Conservation (phyloP, 139 green algal species). For the Closterium sp. region DNA sequence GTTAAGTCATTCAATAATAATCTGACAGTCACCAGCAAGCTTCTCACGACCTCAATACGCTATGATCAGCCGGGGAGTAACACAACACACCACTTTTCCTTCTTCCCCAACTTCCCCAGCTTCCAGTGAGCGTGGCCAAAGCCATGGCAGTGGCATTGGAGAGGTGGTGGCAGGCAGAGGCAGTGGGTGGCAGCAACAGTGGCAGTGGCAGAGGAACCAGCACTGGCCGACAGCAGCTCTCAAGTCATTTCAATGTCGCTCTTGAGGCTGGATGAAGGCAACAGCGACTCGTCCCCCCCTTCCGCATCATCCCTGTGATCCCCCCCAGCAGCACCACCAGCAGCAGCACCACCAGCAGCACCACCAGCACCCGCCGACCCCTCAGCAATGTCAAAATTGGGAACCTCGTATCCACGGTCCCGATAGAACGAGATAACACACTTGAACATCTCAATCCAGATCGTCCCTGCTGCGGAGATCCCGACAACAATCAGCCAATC, state of each 20-base stretch:
- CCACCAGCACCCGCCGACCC: neutral
- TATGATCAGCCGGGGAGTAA: too few relatives aligned
- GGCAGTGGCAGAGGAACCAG: neutral
- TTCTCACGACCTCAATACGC: too few relatives aligned
- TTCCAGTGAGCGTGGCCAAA: too few relatives aligned
- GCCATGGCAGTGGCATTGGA: too few relatives aligned
- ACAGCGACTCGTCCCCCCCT: neutral
- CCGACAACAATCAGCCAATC: neutral
- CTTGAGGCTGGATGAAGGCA: neutral
- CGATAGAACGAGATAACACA: neutral
- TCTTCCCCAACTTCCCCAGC: too few relatives aligned
- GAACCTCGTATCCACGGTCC: neutral
- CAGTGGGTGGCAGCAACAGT: neutral
- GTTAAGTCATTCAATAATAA: too few relatives aligned
- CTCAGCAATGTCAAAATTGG: neutral
- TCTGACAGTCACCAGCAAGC: too few relatives aligned
- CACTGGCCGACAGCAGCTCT: neutral
- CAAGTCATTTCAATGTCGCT: neutral
- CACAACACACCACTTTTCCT: too few relatives aligned
- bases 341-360: neutral
- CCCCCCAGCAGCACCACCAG: neutral
- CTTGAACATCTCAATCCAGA: constrained; percentile 9
- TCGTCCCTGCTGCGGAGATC: neutral
- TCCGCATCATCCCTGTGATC: neutral
- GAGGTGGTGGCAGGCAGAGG: too few relatives aligned